Conservation (phyloP, 257 asterid species). For the Nicotiana knightiana region DNA sequence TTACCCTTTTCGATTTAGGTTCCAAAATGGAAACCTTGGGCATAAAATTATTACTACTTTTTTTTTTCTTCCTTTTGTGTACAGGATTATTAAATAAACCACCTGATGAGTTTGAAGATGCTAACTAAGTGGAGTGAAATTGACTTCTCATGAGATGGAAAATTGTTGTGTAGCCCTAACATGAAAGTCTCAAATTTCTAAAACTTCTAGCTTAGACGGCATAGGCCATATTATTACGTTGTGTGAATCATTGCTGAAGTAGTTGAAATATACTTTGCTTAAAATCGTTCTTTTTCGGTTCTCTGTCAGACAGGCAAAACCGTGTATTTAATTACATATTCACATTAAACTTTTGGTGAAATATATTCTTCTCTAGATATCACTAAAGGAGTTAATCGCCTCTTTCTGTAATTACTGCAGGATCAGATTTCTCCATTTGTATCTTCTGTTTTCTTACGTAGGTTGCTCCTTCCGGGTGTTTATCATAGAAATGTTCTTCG, state of each 20-base stretch:
- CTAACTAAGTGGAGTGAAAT: neutral
- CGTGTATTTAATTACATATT: neutral
- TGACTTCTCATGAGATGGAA: neutral
- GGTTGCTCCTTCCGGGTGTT: constrained; percentile 86
- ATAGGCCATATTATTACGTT: neutral
- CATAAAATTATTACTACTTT: neutral
- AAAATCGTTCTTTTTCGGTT: neutral
- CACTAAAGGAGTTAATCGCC: neutral
- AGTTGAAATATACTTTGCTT: neutral
- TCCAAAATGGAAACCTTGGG: neutral
- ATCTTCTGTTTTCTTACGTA: constrained; percentile 73
- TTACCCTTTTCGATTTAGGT: neutral
- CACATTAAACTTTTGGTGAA: neutral
- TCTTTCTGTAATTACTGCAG: constrained; percentile 40
- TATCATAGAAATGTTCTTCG: constrained; percentile 57
- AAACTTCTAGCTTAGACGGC: neutral
- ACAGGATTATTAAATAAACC: neutral
- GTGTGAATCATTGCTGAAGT: neutral
- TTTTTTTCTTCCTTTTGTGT: neutral
- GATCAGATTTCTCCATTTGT: constrained; percentile 73
- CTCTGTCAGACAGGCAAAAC: neutral
- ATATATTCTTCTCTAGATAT: neutral
- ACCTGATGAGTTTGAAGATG: neutral
- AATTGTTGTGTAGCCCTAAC: neutral
- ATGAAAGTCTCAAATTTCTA: neutral